Evolutionary conservation across 2,329 filamentous ascomycete genomes (phyloP), one percentile per base, ranked within the genome.

Genomic region (Paecilomyces niveus): DNA sequence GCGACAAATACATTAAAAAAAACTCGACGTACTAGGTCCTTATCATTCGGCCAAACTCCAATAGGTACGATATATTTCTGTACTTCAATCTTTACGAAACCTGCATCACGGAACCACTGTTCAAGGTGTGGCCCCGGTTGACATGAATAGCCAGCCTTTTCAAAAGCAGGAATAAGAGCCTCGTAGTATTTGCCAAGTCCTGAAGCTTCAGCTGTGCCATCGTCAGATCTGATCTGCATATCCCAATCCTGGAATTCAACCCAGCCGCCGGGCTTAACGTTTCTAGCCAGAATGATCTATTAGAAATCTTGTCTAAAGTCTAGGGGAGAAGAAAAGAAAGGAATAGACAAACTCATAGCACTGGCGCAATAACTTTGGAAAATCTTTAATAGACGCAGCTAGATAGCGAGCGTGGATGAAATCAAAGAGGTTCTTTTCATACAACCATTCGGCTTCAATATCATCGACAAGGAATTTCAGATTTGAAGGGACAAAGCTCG

Each of bases 351-450:
- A 83, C 81, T 80, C 76, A 49, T 78, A 72, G 1, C 77, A 73
- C 57, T 77, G 75, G 13, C 70, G 68, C 58, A 85, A 76, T 0
- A 85, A 67, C 13, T 66, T 73, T 1, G 75, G 75, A 83, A 83
- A 86, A 64, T 85, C 76, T 54, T 78, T 80, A 59, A 86, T 81
- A 2, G 79, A 81, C 74, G 81, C 78, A 15, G 81, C 79, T 1
- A 81, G 81, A 58, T 83, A 79, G 2, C 85, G 77, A n/a, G 81
- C 79, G 65, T 86, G 84, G 35, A 87, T 78, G 59, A 84, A 85
- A 66, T 87, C 83, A 57, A 85, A 86, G 9, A 24, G 31, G 56
- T 13, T 54, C 5, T 68, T 66, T 4, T 80, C 79, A 61, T 83
- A 78, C 15, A 84, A 68, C 83, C 83, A 86, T 3, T 77, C 75